Base-by-base conservation (phyloP, 306 rosid genomes). In the Begonia loranthoides region DNA sequence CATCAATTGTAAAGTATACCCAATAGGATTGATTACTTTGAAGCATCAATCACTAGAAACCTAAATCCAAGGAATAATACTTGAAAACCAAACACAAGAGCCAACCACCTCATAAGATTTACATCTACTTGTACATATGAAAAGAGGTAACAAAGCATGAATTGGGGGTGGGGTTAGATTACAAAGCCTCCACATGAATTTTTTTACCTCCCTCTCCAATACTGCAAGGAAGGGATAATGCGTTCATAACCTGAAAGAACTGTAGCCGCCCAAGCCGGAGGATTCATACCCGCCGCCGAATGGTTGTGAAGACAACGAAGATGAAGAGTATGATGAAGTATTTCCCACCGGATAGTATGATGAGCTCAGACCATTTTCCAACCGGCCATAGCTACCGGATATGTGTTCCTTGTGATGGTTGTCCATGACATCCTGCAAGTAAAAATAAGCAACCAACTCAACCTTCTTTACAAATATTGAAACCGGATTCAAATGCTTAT, bases 211-310 rank as follows among this genome's bases (percentile, higher is more conserved):
- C 22, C 22, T 19, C 3, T 2, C 2, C 3, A 19, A 19, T 2
- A 19, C 22, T 19, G 3, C 22, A 19, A 19, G 22, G 45, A 41
- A 41, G 13, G 13, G 45, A 41, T 15, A 3, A 47, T 59, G 49
- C 28, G 7, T 57, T 58, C 73, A 86, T 65, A 86, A 85, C 73
- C 93, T 76, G 71, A 86, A 86, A 47, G 79, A 70, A 76, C 70
- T 70, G 73, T 74, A 86, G 64, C 87, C 93, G 61, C 95, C 88
- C 12, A 69, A 63, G 57, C 81, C 73, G 16, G 95, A 76, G 52
- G 95, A 82, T 66, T 83, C 93, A 55, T 86, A 86, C 14, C 76
- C 84, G 6, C 45, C 64, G 6, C 45, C 61, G 52, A 75, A 79
- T 39, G 86, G 72, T 70, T 75, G 95, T 0, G 82, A 63, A 54